Percentiles rank a stretch among this genome's conserved stretches.
These are phyloP conservation scores for Graphiopsis chlorocephala DNA, from an alignment of 2,329 filamentous ascomycete species.

Conservation along the genomic window DNA sequence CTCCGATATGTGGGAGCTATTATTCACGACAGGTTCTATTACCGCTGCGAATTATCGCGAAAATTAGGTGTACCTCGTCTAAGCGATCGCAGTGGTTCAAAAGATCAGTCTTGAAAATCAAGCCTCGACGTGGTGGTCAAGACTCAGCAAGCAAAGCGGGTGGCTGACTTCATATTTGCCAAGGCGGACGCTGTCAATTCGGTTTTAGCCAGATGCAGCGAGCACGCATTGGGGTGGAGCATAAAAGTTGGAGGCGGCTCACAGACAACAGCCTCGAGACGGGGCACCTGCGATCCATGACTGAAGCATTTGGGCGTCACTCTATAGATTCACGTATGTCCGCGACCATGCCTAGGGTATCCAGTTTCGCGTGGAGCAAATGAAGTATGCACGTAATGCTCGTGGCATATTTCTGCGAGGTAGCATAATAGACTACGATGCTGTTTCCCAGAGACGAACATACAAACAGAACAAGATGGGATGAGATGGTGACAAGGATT, in stretches of 20 bases:
- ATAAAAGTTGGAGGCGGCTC: not conserved
- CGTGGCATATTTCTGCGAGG: not conserved
- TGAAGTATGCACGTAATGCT: not conserved
- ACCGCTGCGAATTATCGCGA: not conserved
- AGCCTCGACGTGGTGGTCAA: not conserved
- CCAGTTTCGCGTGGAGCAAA: not conserved
- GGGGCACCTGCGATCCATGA: not conserved
- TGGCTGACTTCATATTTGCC: not conserved
- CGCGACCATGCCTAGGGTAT: no score
- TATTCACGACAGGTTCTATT: not conserved
- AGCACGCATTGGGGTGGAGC: not conserved
- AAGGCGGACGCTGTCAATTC: not conserved
- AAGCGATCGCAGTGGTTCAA: not conserved
- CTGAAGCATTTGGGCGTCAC: no score
- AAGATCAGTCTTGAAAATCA: not conserved
- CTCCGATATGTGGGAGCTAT: not conserved
- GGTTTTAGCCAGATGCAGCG: not conserved
- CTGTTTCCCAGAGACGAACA: not conserved
- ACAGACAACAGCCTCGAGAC: not conserved
- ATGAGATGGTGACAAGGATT: not conserved
- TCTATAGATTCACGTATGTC: no score
- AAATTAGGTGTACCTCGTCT: not conserved
- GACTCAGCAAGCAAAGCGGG: slow-evolving; percentile 1
- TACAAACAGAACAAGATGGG: not conserved
- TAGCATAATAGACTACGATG: not conserved